phyloP scores from a whole-genome alignment of 352 stramenopile genomes.

The Poterioochromonas sp. region DNA sequence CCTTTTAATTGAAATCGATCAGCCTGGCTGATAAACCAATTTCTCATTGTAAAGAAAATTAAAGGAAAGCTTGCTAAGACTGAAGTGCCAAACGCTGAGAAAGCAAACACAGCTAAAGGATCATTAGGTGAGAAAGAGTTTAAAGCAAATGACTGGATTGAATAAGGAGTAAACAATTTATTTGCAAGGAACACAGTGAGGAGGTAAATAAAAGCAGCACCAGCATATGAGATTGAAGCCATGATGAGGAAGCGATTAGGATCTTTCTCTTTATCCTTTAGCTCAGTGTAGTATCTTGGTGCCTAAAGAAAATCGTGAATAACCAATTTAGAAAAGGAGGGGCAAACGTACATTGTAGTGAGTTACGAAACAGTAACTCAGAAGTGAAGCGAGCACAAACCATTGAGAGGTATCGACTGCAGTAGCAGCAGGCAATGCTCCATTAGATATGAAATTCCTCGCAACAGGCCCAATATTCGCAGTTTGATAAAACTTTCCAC shows the following conservation, averaged over 20 bases:
- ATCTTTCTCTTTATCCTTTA: not conserved
- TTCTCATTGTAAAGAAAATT: not conserved
- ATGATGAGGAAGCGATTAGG: not conserved
- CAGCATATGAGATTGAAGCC: not conserved
- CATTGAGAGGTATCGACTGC: not conserved
- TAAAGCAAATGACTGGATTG: conserved; percentile 8
- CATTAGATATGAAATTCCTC: no score
- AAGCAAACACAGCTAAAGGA: not conserved
- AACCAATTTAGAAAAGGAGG: not conserved
- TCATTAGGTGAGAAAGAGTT: not conserved
- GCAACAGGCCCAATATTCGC: no score
- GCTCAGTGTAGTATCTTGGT: conserved; percentile 10
- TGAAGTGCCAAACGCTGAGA: conserved; percentile 6
- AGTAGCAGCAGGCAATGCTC: not conserved
- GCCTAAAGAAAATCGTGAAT: not conserved
- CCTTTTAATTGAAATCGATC: not conserved
- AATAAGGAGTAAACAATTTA: not conserved
- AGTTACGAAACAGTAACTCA: not conserved
- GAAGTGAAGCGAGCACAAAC: conserved; percentile 6
- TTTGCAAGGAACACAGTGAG: not conserved
- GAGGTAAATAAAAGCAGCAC: not conserved
- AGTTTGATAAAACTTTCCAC: not conserved
- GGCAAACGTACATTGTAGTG: conserved; percentile 18
- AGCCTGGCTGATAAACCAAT: not conserved
- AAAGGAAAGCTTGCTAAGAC: not conserved